These are phyloP conservation scores for Wickerhamiella hasegawae DNA, from an alignment of 805 yeast species.

Conservation along the genomic window DNA sequence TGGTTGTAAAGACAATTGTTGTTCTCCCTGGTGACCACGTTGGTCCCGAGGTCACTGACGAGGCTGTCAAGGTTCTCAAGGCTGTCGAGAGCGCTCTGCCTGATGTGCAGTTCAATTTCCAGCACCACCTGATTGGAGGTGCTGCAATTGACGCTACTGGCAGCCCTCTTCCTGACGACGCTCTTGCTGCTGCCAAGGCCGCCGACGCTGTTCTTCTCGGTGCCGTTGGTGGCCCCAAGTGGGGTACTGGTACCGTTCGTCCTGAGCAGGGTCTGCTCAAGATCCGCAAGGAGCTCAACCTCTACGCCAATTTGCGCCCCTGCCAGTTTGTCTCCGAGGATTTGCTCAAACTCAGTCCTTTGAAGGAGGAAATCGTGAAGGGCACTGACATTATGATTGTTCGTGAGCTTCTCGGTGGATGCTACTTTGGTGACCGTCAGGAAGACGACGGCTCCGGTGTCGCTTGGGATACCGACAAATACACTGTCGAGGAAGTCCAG, in stretches of 20 bases:
- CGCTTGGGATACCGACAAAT: conserved; percentile 89
- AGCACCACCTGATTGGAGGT: conserved; percentile 86
- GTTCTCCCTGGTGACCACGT: conserved; percentile 95
- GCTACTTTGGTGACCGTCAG: conserved; percentile 88
- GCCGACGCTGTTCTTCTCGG: conserved; percentile 95
- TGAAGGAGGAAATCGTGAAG: conserved; percentile 65
- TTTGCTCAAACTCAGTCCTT: conserved; percentile 72
- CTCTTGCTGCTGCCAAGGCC: conserved; percentile 65
- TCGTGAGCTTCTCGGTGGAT: conserved; percentile 95
- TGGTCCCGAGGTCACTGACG: conserved; percentile 77
- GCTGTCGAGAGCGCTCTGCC: conserved; percentile 53
- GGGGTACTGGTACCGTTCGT: conserved; percentile 95
- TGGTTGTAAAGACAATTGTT: conserved; percentile 76
- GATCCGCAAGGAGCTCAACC: conserved; percentile 84
- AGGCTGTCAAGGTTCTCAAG: conserved; percentile 80
- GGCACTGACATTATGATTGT: conserved; percentile 91
- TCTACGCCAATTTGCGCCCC: conserved; percentile 94
- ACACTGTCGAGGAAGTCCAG: conserved; percentile 81
- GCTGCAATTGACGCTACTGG: conserved; percentile 98
- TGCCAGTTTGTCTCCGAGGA: conserved; percentile 83
- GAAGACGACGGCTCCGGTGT: conserved; percentile 79
- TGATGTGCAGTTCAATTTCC: conserved; percentile 51
- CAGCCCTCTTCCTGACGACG: conserved; percentile 70
- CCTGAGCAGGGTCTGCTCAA: conserved; percentile 94
- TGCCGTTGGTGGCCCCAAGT: conserved; percentile 98